phyloP scores from a whole-genome alignment of 2,329 filamentous ascomycete genomes.

The Cladosporium cucumerinum region DNA sequence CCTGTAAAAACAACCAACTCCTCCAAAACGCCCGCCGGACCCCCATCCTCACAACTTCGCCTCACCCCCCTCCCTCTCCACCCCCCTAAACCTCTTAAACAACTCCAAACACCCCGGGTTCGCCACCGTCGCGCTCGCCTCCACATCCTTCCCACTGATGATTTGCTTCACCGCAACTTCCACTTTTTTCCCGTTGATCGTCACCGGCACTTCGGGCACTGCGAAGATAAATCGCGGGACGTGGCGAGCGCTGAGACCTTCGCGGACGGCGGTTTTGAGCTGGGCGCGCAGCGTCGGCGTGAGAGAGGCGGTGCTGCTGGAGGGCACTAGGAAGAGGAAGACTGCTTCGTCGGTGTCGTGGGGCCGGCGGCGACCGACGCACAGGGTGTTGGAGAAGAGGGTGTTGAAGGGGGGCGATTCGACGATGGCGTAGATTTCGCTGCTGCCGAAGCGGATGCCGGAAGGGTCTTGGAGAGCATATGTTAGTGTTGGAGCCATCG shows the following conservation, averaged over 20 bases:
- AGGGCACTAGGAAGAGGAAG: slow-evolving; percentile 42
- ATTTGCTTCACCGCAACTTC: slow-evolving; percentile 45
- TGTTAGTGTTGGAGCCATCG: background rate
- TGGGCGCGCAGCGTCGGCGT: slow-evolving; percentile 24
- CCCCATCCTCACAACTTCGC: slow-evolving; percentile 1
- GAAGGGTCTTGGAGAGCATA: slow-evolving; percentile 36
- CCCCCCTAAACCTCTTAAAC: slow-evolving; percentile 36
- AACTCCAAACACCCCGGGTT: slow-evolving; percentile 39
- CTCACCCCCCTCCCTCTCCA: slow-evolving; percentile 25
- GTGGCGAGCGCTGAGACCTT: slow-evolving; percentile 35
- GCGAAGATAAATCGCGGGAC: slow-evolving; percentile 42
- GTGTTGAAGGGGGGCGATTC: slow-evolving; percentile 40
- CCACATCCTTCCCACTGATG: slow-evolving; percentile 39
- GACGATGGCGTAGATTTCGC: slow-evolving; percentile 49
- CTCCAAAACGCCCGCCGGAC: background rate
- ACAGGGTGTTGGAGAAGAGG: slow-evolving; percentile 39
- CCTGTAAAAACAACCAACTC: background rate
- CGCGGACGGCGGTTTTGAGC: slow-evolving; percentile 30
- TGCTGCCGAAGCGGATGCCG: slow-evolving; percentile 47
- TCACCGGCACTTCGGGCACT: slow-evolving; percentile 41
- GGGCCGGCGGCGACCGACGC: slow-evolving; percentile 38
- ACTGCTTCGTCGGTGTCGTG: slow-evolving; percentile 39
- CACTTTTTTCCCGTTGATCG: slow-evolving; percentile 49
- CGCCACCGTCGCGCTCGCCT: slow-evolving; percentile 37
- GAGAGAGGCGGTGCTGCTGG: slow-evolving; percentile 24